Base-by-base conservation (phyloP, 306 rosid species). In the Begonia peltatifolia region DNA sequence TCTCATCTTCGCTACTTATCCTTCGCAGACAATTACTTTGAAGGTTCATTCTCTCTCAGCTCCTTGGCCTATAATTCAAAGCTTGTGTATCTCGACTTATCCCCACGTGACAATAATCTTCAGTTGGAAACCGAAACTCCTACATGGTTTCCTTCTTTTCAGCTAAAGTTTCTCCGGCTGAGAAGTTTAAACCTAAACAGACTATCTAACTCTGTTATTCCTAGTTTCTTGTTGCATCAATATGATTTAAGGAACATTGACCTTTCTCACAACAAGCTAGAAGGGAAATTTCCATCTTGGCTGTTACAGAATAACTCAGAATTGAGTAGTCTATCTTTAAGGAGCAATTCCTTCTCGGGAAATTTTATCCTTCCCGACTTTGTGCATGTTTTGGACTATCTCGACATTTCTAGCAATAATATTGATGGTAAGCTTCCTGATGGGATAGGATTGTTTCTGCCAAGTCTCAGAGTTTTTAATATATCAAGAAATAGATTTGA, bases 281-380 rank as follows among this genome's bases (percentile, higher is more conserved):
- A 17, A 41, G 77, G 73, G 1, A 30, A 11, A 22, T 54, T 72
- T 13, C 69, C 77, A 9, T 23, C 4, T 36, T 70, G 70, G 70
- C 12, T 64, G 63, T 11, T 71, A 9, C 53, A 62, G 9, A 69
- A 67, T 12, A 67, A 67, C 52, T 22, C 65, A 46, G 18, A 59
- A 54, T 60, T 70, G 11, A 5, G 60, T 43, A 18, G 11, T 9
- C 14, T 67, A 6, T 14, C 22, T 54, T 54, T 49, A 18, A 41
- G 23, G 4, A 11, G 44, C 9, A 67, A 67, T 41, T 14, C 6
- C 25, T 16, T 67, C 43, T 42, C 49, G 12, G 56, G 61, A 54
- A 14, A 9, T 51, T 56, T 67, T 54, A 46, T 38, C 46, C 11
- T 55, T n/a, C 53, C 47, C 43, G 23, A 35, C 18, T 15, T 41